Conservation (phyloP, 176 grass and related monocot genomes). For the Melocanna baccifera region DNA sequence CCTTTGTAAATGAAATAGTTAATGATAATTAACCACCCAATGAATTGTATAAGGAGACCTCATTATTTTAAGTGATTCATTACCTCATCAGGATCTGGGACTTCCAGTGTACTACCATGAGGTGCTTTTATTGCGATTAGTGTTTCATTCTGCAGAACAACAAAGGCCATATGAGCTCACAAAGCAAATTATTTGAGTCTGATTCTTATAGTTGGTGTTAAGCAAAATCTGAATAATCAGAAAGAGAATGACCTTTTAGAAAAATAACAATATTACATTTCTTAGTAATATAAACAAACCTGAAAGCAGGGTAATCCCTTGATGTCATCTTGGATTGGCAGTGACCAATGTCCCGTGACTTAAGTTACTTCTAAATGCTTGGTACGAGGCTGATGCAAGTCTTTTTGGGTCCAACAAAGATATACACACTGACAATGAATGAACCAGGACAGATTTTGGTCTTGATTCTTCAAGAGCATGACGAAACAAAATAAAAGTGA, state of each 20-base stretch:
- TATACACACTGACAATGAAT: slow-evolving; percentile 79
- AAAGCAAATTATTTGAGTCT: slow-evolving; percentile 8
- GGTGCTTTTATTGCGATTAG: no score
- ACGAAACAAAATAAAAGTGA: no score
- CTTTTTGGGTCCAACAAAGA: slow-evolving; percentile 82
- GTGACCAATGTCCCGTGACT: slow-evolving; percentile 69
- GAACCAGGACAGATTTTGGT: slow-evolving; percentile 75
- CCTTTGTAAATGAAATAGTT: slow-evolving; percentile 18
- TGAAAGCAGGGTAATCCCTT: slow-evolving; percentile 88
- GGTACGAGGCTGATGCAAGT: slow-evolving; percentile 63
- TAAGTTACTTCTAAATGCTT: slow-evolving; percentile 75
- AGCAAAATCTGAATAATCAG: background rate
- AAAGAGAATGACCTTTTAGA: background rate
- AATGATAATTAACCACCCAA: slow-evolving; percentile 1
- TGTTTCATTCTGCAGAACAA: slow-evolving; percentile 65
- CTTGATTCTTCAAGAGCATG: slow-evolving; percentile 75
- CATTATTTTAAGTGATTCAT: slow-evolving; percentile 18
- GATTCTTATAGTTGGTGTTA: background rate
- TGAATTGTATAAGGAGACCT: no score
- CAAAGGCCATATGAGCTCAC: slow-evolving; percentile 28
- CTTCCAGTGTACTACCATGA: slow-evolving; percentile 83
- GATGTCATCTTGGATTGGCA: slow-evolving; percentile 80
- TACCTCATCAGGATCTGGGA: slow-evolving; percentile 85
- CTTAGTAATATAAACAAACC: slow-evolving; percentile 37
- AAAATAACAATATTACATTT: slow-evolving; percentile 2